Evolutionary conservation across 495 filamentous ascomycete species (phyloP).

Genomic region (Aspergillus campestris): DNA sequence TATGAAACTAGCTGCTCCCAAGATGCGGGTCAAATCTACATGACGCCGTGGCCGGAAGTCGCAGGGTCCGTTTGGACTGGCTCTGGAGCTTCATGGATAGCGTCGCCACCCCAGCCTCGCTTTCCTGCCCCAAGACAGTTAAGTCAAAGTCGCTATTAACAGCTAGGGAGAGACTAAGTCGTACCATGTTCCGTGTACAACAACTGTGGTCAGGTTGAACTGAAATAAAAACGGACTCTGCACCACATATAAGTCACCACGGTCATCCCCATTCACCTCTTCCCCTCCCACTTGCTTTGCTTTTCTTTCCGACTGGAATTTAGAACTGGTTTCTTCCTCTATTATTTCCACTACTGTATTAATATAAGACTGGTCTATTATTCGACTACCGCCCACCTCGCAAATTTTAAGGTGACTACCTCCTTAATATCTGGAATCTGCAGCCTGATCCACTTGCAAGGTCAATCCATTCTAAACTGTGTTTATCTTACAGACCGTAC

Average conservation of each 20-base stretch:
- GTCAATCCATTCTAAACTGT: too few relatives aligned
- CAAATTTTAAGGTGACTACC: too few relatives aligned
- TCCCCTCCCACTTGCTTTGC: not conserved
- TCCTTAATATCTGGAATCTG: too few relatives aligned
- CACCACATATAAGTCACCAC: too few relatives aligned
- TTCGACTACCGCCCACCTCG: too few relatives aligned
- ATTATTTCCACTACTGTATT: not conserved
- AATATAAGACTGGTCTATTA: too few relatives aligned
- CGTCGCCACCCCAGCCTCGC: slow-evolving; percentile 16
- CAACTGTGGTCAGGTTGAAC: slow-evolving; percentile 8
- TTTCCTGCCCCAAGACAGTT: not conserved
- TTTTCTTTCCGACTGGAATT: not conserved
- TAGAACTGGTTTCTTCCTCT: not conserved
- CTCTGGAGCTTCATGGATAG: slow-evolving; percentile 15
- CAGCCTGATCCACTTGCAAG: too few relatives aligned
- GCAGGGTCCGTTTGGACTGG: not conserved
- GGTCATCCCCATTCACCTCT: not conserved
- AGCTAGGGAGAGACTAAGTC: slow-evolving; percentile 10
- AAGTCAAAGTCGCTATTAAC: not conserved
- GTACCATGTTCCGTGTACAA: slow-evolving; percentile 8
- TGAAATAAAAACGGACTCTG: too few relatives aligned
- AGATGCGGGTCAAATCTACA: slow-evolving; percentile 1
- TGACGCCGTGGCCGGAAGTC: slow-evolving; percentile 3
- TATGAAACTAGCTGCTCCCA: not conserved
- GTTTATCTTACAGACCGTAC: not conserved